Evolutionary conservation across 23 red algal genomes (phyloP).

Genomic region (Agarophyton chilense): DNA sequence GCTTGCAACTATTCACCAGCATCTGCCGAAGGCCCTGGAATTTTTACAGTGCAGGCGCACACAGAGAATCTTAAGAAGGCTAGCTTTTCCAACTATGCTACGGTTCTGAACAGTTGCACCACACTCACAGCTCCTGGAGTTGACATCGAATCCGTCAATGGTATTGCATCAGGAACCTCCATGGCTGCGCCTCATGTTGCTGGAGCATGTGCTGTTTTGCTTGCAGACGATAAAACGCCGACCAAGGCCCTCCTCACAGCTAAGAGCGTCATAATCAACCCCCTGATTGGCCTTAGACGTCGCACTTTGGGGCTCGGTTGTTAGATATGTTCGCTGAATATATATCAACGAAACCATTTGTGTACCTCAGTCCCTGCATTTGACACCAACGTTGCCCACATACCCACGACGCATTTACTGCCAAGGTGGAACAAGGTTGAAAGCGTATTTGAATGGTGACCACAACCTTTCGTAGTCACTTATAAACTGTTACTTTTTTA

Average conservation of each 20-base stretch:
- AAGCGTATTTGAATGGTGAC: no score
- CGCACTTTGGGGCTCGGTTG: slow-evolving; percentile 4
- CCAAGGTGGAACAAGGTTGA: no score
- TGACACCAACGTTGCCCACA: no score
- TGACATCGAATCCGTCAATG: slow-evolving; percentile 10
- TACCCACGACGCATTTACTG: no score
- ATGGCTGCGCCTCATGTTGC: slow-evolving; percentile 60
- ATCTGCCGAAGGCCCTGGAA: slow-evolving; percentile 2
- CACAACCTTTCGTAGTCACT: no score
- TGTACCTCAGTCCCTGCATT: no score
- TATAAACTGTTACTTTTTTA: no score
- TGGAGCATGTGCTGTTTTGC: slow-evolving; percentile 43
- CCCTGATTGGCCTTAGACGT: not conserved
- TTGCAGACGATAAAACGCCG: slow-evolving; percentile 18
- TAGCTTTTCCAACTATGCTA: slow-evolving; percentile 32
- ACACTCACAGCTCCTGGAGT: slow-evolving; percentile 42
- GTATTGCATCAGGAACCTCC: slow-evolving; percentile 20
- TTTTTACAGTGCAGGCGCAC: slow-evolving; percentile 53
- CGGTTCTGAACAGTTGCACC: not conserved
- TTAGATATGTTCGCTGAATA: no score
- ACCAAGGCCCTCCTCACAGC: slow-evolving; percentile 17
- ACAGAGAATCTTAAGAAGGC: not conserved
- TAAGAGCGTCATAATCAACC: not conserved
- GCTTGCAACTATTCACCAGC: slow-evolving; percentile 25
- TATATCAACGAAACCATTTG: no score